A percentile compares a stretch with the other conserved stretches of the same genome.
Evolutionary conservation across 1,284 basidiomycete species (phyloP).

Genomic region (Spongiforma sp.): DNA sequence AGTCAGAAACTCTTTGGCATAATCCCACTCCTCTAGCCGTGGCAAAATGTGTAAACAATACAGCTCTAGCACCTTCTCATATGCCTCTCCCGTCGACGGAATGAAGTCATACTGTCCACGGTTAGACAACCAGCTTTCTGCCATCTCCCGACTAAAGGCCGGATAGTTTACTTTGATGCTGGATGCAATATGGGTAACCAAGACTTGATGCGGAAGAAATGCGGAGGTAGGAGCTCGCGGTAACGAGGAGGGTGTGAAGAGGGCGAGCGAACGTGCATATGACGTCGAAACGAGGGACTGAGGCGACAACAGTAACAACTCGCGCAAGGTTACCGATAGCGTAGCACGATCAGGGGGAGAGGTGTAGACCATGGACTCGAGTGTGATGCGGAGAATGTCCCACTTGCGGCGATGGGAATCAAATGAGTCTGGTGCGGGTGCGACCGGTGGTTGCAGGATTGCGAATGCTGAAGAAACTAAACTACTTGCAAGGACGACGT

Average conservation of each 20-base stretch:
- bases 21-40: conserved; percentile 76
- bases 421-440: conserved; percentile 47
- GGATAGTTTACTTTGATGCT: conserved; percentile 69
- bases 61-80: conserved; percentile 74
- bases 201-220: conserved; percentile 68
- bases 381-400: conserved; percentile 82
- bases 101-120: conserved; percentile 44
- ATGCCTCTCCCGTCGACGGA: conserved; percentile 52
- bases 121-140: conserved; percentile 77
- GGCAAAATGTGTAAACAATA: conserved; percentile 77
- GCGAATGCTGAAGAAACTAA: conserved; percentile 72
- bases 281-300: conserved; percentile 60
- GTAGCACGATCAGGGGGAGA: conserved; percentile 52
- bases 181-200: conserved; percentile 70
- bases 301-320: conserved; percentile 59
- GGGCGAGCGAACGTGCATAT: conserved; percentile 64
- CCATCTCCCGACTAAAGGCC: conserved; percentile 62
- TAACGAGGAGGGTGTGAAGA: conserved; percentile 62
- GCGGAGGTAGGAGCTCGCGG: conserved; percentile 50
- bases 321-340: conserved; percentile 56
- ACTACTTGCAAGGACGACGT: conserved; percentile 64
- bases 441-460: conserved; percentile 55
- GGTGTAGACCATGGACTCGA: conserved; percentile 74
- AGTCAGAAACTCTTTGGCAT: conserved; percentile 72
- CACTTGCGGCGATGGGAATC: conserved; percentile 71